Evolutionary conservation across 441 rosid species (phyloP).

Genomic region (Erodium texanum): DNA sequence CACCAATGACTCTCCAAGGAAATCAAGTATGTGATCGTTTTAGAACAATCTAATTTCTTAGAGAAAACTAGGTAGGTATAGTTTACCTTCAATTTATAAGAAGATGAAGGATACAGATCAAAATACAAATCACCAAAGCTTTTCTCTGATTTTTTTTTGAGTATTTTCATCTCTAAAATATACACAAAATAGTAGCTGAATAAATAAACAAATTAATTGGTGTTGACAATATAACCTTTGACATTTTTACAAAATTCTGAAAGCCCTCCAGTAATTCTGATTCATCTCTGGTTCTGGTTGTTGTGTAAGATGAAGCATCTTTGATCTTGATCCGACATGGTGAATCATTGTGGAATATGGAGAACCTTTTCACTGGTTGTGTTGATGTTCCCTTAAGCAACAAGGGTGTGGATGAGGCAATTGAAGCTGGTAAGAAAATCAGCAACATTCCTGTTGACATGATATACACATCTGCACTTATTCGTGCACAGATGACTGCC

Average conservation of each 20-base stretch:
- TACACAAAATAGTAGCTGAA: background rate
- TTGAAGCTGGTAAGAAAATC: conserved; percentile 92
- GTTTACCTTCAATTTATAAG: background rate
- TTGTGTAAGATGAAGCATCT: conserved; percentile 63
- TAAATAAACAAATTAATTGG: background rate
- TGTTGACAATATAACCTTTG: conserved; percentile 3
- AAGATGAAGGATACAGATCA: background rate
- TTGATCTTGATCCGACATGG: conserved; percentile 87
- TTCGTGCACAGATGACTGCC: conserved; percentile 97
- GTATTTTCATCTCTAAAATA: no score
- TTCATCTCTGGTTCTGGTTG: conserved; percentile 7
- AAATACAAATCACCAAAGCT: background rate
- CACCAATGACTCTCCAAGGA: conserved; percentile 35
- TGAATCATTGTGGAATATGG: conserved; percentile 93
- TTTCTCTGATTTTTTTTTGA: background rate
- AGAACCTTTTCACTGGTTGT: conserved; percentile 92
- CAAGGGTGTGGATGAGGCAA: conserved; percentile 89
- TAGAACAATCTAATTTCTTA: conserved; percentile 7
- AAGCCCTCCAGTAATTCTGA: conserved; percentile 11
- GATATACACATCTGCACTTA: conserved; percentile 78
- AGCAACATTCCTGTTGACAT: conserved; percentile 86
- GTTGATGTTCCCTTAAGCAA: conserved; percentile 88
- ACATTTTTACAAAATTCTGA: background rate
- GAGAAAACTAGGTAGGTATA: background rate
- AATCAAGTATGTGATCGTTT: conserved; percentile 44